Percentiles rank a stretch among this genome's conserved stretches.
These are phyloP conservation scores for Micractinium sp. DNA, from an alignment of 139 green algal genomes.

Conservation along the genomic window DNA sequence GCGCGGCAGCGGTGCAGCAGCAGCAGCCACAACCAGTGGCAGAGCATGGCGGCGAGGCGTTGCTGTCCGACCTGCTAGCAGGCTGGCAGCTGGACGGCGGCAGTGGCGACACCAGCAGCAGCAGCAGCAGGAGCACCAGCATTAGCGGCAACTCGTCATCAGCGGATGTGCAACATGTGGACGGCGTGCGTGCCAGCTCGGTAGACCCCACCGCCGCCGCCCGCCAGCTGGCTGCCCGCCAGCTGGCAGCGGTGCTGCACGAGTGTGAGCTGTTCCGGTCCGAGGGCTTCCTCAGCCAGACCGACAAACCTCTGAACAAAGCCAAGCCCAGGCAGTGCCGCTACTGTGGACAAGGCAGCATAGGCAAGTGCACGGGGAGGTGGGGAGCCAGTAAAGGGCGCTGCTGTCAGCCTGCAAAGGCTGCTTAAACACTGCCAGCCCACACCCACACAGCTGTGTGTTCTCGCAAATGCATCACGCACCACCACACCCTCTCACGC, in stretches of 20 bases:
- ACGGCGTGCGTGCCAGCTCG: too few species aligned
- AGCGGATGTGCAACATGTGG: too few species aligned
- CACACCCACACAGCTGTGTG: too few species aligned
- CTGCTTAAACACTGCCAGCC: too few species aligned
- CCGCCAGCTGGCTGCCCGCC: too few species aligned
- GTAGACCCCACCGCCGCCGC: too few species aligned
- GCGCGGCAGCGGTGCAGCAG: neutral
- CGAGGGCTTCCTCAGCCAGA: neutral
- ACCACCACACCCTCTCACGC: too few species aligned
- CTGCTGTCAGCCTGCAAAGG: too few species aligned
- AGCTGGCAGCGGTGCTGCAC: neutral
- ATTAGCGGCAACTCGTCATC: too few species aligned
- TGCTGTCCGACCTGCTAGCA: neutral
- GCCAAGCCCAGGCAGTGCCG: neutral
- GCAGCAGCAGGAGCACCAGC: too few species aligned
- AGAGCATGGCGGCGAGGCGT: neutral
- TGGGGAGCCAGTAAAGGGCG: too few species aligned
- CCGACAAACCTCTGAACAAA: neutral
- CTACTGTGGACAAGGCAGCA: neutral
- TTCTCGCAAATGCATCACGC: too few species aligned
- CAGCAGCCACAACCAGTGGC: neutral
- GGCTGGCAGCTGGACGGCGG: neutral
- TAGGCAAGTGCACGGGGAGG: neutral
- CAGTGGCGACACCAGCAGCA: neutral
- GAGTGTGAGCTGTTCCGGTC: neutral